Conservation (phyloP, 2,329 filamentous ascomycete genomes). For the Zelopaecilomyces penicillatus region DNA sequence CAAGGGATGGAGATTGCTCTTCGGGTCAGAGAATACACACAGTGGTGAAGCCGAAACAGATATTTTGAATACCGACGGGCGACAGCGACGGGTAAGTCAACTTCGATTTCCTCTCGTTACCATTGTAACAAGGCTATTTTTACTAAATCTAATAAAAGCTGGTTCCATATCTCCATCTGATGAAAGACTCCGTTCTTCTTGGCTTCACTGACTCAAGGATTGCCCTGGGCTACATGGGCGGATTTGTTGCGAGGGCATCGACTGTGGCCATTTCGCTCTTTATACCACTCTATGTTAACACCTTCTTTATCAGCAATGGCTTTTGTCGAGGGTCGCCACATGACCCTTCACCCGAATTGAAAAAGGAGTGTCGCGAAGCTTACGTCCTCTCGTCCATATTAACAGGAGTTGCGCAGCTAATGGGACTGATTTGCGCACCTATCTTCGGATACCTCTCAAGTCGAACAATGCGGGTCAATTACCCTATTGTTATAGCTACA, state of each 20-base stretch:
- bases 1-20: slow-evolving; percentile 60
- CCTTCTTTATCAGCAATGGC: slow-evolving; percentile 75
- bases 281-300: slow-evolving; percentile 86
- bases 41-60: not conserved
- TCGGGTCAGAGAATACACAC: slow-evolving; percentile 29
- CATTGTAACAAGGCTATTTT: not conserved
- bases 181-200: slow-evolving; percentile 56
- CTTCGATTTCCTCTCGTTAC: too few relatives aligned
- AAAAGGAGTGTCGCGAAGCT: slow-evolving; percentile 73
- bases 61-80: too few relatives aligned
- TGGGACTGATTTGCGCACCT: slow-evolving; percentile 77
- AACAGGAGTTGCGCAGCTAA: slow-evolving; percentile 80
- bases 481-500: slow-evolving; percentile 66
- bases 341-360: slow-evolving; percentile 64
- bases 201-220: slow-evolving; percentile 72
- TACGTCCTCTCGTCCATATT: slow-evolving; percentile 83
- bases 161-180: slow-evolving; percentile 50
- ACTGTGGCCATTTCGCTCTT: slow-evolving; percentile 94
- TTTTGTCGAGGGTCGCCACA: slow-evolving; percentile 63
- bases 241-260: slow-evolving; percentile 88
- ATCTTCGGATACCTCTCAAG: slow-evolving; percentile 81
- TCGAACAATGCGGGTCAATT: slow-evolving; percentile 55
- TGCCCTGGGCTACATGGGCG: slow-evolving; percentile 80
- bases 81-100: too few relatives aligned
- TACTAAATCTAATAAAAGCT: slow-evolving; percentile 23